A percentile compares a stretch with the other conserved stretches of the same genome.
These are phyloP conservation scores for Wickerhamiella sergipiensis DNA, from an alignment of 805 yeast genomes.

Conservation along the genomic window DNA sequence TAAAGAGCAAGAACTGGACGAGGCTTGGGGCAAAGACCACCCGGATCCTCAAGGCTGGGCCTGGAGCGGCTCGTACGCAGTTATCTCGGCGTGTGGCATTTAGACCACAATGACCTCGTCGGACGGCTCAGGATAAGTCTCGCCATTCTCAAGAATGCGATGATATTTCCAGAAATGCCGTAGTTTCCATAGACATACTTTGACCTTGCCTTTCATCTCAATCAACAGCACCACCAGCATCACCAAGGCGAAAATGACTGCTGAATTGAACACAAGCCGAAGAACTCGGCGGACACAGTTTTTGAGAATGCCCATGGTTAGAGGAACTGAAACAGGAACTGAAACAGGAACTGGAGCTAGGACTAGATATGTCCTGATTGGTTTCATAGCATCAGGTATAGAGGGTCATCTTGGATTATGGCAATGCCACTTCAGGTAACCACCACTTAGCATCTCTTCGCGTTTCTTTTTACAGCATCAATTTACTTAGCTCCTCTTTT, in stretches of 20 bases:
- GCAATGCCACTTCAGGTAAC: not conserved
- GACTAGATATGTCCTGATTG: too few relatives aligned
- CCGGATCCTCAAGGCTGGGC: slow-evolving; percentile 72
- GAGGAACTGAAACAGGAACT: not conserved
- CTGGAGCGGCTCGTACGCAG: slow-evolving; percentile 88
- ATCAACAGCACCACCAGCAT: not conserved
- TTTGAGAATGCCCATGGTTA: not conserved
- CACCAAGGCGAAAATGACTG: not conserved
- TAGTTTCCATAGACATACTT: not conserved
- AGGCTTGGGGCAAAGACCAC: slow-evolving; percentile 38
- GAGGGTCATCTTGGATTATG: not conserved
- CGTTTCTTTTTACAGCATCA: too few relatives aligned
- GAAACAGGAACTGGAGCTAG: too few relatives aligned
- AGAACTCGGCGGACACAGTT: not conserved
- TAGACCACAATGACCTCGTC: not conserved
- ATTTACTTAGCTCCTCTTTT: too few relatives aligned
- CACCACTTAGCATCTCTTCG: too few relatives aligned
- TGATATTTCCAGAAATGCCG: not conserved
- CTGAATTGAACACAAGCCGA: not conserved
- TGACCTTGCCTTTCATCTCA: not conserved
- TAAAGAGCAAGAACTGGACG: slow-evolving; percentile 49
- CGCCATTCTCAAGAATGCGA: not conserved
- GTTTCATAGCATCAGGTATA: not conserved
- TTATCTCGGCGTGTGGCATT: slow-evolving; percentile 35
- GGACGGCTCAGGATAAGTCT: not conserved